Conservation (phyloP, 2,329 filamentous ascomycete genomes). For the Coleophoma cylindrospora region DNA sequence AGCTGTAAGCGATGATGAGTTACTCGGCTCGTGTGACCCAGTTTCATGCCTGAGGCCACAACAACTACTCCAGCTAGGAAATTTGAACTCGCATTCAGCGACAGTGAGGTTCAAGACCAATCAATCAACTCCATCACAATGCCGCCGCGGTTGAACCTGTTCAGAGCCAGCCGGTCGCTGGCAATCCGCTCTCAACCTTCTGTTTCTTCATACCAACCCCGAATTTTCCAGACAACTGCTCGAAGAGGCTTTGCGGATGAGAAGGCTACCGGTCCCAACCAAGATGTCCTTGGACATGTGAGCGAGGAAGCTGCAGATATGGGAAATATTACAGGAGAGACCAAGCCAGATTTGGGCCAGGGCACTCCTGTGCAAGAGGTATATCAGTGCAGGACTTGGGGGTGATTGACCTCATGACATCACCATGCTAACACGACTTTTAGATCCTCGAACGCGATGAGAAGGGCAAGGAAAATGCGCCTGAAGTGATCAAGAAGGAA, state of each 20-base stretch:
- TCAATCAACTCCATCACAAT: conserved; percentile 31
- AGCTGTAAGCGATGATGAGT: background rate
- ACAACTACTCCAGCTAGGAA: background rate
- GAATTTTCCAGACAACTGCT: conserved; percentile 15
- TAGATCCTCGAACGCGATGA: conserved; percentile 61
- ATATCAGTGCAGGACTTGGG: conserved; percentile 15
- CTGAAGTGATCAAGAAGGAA: conserved; percentile 61
- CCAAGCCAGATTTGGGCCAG: conserved; percentile 57
- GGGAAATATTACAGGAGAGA: conserved; percentile 49
- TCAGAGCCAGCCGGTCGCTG: conserved; percentile 36
- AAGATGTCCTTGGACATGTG: conserved; percentile 51
- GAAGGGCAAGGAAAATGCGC: conserved; percentile 55
- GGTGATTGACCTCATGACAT: conserved; percentile 12
- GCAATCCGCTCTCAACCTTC: conserved; percentile 32
- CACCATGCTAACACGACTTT: conserved; percentile 8
- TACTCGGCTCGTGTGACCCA: background rate
- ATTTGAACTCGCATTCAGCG: conserved; percentile 1
- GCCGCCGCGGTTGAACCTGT: conserved; percentile 49
- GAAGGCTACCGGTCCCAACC: conserved; percentile 35
- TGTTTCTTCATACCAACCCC: conserved; percentile 22
- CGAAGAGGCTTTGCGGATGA: conserved; percentile 24
- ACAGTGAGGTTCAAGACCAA: background rate
- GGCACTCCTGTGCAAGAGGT: conserved; percentile 65
- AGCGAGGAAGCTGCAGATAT: conserved; percentile 61
- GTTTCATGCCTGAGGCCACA: background rate